phyloP scores from a whole-genome alignment of 2,329 filamentous ascomycete species.

The Curvularia lunata region DNA sequence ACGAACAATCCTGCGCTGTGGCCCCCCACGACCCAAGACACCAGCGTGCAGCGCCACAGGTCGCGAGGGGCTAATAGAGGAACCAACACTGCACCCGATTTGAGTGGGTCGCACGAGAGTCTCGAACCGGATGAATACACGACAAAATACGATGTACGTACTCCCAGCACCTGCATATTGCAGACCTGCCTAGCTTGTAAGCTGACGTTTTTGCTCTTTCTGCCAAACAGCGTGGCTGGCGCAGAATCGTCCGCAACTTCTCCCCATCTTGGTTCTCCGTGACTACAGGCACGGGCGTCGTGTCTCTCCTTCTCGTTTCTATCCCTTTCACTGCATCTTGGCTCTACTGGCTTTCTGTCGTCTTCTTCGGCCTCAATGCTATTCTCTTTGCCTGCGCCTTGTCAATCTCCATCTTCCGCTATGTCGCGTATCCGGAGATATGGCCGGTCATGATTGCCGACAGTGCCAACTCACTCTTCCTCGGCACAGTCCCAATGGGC shows the following conservation, averaged over 20 bases:
- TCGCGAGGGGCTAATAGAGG: constrained; percentile 17
- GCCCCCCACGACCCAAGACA: constrained; percentile 26
- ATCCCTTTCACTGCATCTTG: constrained; percentile 66
- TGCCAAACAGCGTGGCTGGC: constrained; percentile 40
- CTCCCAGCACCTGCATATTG: not conserved
- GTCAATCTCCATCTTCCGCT: constrained; percentile 64
- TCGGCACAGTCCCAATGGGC: constrained; percentile 72
- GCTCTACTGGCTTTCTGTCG: constrained; percentile 65
- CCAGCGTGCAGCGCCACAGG: constrained; percentile 22
- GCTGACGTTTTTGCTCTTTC: not conserved
- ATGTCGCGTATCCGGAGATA: constrained; percentile 69
- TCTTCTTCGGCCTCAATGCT: constrained; percentile 67
- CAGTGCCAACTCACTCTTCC: constrained; percentile 70
- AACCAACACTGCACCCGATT: constrained; percentile 2
- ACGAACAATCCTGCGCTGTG: constrained; percentile 40
- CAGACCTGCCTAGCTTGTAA: not conserved
- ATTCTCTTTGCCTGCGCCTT: constrained; percentile 63
- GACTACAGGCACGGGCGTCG: constrained; percentile 70
- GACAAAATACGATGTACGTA: constrained; percentile 38
- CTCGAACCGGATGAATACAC: constrained; percentile 10
- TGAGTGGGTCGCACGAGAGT: constrained; percentile 5
- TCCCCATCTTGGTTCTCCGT: constrained; percentile 48
- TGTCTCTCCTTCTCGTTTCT: constrained; percentile 66
- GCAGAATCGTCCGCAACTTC: constrained; percentile 47
- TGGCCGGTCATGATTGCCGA: constrained; percentile 70